Percentiles rank a stretch among this genome's conserved stretches.
Conservation (phyloP, 2,329 filamentous ascomycete genomes). For the Colletotrichum sp. region DNA sequence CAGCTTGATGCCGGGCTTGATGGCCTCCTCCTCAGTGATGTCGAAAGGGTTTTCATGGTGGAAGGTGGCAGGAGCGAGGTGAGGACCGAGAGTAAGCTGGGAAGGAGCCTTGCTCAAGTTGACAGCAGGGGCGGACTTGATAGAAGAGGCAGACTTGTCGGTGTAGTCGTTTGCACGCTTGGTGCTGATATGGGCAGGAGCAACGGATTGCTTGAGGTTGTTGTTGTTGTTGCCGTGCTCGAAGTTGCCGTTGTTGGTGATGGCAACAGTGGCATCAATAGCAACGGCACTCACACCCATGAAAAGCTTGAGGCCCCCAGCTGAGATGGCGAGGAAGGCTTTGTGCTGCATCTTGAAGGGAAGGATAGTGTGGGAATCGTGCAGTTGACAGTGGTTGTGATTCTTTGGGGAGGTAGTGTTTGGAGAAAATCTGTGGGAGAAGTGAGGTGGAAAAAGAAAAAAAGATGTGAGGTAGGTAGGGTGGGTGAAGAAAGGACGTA, state of each 20-base stretch:
- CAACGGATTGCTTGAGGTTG: not conserved
- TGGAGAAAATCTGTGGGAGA: not conserved
- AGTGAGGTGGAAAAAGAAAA: not conserved
- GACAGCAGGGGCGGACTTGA: not conserved
- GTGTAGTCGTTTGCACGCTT: not conserved
- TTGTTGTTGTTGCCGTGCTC: not conserved
- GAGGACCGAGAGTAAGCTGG: not conserved
- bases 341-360: not conserved
- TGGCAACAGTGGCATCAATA: not conserved
- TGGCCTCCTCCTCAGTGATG: slow-evolving; percentile 9
- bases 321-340: not conserved
- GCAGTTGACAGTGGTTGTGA: not conserved
- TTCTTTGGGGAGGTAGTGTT: not conserved
- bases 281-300: not conserved
- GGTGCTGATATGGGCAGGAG: not conserved
- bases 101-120: not conserved
- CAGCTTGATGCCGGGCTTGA: slow-evolving; percentile 1
- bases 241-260: not conserved
- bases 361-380: not conserved
- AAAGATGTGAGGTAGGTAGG: not conserved
- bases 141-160: not conserved
- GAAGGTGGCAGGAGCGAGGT: not conserved
- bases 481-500: not conserved
- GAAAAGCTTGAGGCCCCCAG: not conserved
- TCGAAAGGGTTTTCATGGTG: not conserved